phyloP scores from a whole-genome alignment of 352 stramenopile genomes.

The Pythium rishiriense region DNA sequence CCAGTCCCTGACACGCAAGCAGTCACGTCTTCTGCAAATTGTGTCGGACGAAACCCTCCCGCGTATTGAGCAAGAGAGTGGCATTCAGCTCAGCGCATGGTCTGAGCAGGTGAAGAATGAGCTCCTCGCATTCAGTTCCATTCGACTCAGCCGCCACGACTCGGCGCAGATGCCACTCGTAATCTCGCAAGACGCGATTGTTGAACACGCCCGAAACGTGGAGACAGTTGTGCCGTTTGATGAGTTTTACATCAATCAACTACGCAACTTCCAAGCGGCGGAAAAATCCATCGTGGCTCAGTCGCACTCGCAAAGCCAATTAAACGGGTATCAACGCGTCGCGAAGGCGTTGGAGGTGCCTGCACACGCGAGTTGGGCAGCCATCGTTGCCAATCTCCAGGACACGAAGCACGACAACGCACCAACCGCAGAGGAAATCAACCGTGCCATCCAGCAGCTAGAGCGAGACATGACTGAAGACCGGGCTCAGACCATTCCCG shows the following conservation, averaged over 20 bases:
- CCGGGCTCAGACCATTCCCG: slow-evolving; percentile 17
- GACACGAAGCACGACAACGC: background rate
- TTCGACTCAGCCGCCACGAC: slow-evolving; percentile 27
- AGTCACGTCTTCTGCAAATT: slow-evolving; percentile 25
- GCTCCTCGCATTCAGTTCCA: slow-evolving; percentile 27
- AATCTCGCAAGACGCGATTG: background rate
- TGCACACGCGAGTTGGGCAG: slow-evolving; percentile 29
- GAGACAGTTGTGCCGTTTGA: slow-evolving; percentile 28
- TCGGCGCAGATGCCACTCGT: slow-evolving; percentile 18
- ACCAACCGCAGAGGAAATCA: background rate
- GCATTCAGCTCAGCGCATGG: slow-evolving; percentile 10
- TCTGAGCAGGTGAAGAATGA: slow-evolving; percentile 31
- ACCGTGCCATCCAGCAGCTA: slow-evolving; percentile 15
- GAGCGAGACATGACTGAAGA: slow-evolving; percentile 29
- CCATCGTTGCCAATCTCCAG: slow-evolving; percentile 24
- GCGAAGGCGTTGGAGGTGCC: slow-evolving; percentile 24
- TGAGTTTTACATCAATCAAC: slow-evolving; percentile 42
- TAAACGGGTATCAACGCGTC: slow-evolving; percentile 25
- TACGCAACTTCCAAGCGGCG: slow-evolving; percentile 1
- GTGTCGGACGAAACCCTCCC: slow-evolving; percentile 11
- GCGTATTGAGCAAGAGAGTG: slow-evolving; percentile 18
- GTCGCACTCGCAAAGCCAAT: background rate
- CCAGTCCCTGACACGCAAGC: slow-evolving; percentile 24
- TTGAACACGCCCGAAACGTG: slow-evolving; percentile 1
- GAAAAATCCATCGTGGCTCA: background rate